Conservation (phyloP, 139 green algal genomes). For the Chlorella vulgaris region DNA sequence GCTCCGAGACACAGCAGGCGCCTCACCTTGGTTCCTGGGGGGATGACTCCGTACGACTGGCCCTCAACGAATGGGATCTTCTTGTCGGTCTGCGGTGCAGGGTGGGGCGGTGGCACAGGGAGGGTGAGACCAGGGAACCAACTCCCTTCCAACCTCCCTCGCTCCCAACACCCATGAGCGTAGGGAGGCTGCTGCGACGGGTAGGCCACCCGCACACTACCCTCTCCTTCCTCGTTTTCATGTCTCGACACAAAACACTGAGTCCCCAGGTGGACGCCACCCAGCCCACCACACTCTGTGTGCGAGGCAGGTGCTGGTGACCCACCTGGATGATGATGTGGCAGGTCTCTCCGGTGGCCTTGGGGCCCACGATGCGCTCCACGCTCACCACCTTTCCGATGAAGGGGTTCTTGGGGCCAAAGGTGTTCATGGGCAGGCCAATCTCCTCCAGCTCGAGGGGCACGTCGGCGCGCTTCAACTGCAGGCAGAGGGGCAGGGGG, state of each 20-base stretch:
- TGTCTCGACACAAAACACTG: too few species aligned
- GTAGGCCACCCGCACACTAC: too few species aligned
- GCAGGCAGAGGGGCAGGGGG: background rate
- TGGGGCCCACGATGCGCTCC: slow-evolving; percentile 95
- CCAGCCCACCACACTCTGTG: background rate
- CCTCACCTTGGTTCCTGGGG: slow-evolving; percentile 87
- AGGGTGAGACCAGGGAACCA: background rate
- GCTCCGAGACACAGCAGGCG: too few species aligned
- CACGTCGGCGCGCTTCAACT: slow-evolving; percentile 49
- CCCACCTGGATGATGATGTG: slow-evolving; percentile 91
- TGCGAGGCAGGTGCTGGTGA: slow-evolving; percentile 5
- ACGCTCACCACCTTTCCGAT: slow-evolving; percentile 82
- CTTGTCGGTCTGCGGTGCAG: slow-evolving; percentile 72
- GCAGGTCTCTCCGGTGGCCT: slow-evolving; percentile 89
- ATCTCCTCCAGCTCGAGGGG: slow-evolving; percentile 75
- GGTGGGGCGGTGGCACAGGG: background rate
- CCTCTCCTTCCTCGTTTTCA: too few species aligned
- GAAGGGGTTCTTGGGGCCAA: slow-evolving; percentile 56
- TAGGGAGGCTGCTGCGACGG: too few species aligned
- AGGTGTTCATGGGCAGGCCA: slow-evolving; percentile 94
- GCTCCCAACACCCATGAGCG: too few species aligned
- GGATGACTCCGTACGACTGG: slow-evolving; percentile 98
- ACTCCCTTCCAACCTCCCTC: too few species aligned
- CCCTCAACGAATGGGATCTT: slow-evolving; percentile 99
- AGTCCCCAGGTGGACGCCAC: background rate